A percentile compares a stretch with the other conserved stretches of the same genome.
phyloP scores from a whole-genome alignment of 1,284 basidiomycete species.

The Microbotryum silenes-acaulis region DNA sequence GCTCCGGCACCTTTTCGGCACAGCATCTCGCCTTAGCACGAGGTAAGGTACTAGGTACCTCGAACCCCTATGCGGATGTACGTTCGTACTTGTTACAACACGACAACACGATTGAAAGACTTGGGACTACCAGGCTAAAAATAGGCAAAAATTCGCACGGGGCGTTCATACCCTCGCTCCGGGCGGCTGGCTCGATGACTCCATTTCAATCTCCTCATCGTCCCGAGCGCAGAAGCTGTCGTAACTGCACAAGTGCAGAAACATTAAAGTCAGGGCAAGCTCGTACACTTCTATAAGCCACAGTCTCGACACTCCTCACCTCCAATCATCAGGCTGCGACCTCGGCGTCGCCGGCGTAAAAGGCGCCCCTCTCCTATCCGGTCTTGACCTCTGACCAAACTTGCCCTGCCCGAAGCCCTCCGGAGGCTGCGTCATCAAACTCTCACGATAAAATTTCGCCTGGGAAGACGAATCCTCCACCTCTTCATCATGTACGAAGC shows the following conservation, averaged over 20 bases:
- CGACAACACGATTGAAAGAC: no score
- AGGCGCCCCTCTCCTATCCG: conserved; percentile 1
- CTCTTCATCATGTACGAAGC: conserved; percentile 39
- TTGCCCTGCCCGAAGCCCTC: conserved; percentile 20
- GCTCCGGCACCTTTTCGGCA: no score
- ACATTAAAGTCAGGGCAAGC: no score
- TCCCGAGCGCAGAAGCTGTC: conserved; percentile 21
- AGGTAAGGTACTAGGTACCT: no score
- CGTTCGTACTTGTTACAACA: no score
- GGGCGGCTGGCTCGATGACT: conserved; percentile 3
- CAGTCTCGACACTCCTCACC: neutral
- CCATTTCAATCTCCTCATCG: conserved; percentile 17
- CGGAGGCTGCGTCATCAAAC: conserved; percentile 40
- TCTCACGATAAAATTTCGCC: conserved; percentile 39
- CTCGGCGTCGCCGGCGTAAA: conserved; percentile 6
- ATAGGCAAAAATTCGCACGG: no score
- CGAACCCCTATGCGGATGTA: no score
- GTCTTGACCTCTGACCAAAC: neutral
- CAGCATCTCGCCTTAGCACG: no score
- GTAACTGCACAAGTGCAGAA: conserved; percentile 2
- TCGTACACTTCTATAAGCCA: no score
- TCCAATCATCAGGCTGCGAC: conserved; percentile 16
- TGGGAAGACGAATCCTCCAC: conserved; percentile 36
- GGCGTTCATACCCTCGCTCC: no score
- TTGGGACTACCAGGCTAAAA: no score